phyloP scores from a whole-genome alignment of 2,329 filamentous ascomycete genomes.

The Tolypocladium capitatum region DNA sequence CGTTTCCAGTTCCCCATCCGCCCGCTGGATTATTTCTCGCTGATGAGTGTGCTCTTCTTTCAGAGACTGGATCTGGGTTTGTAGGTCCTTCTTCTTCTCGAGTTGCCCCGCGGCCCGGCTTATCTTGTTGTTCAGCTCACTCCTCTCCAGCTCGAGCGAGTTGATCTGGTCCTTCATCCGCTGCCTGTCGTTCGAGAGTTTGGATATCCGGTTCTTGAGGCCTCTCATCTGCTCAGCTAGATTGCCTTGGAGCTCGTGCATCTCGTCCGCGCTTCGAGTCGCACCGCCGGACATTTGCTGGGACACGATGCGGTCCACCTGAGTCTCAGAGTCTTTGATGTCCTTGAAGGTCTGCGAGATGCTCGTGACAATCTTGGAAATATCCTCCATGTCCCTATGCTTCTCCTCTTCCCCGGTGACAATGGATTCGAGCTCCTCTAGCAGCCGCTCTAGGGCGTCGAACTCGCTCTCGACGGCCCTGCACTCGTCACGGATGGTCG shows the following conservation, averaged over 20 bases:
- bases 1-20: constrained; percentile 60
- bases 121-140: constrained; percentile 62
- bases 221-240: constrained; percentile 54
- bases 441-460: constrained; percentile 41
- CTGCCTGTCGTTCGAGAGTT: constrained; percentile 58
- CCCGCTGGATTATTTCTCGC: constrained; percentile 52
- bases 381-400: constrained; percentile 59
- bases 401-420: constrained; percentile 52
- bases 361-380: constrained; percentile 61
- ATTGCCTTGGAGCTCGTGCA: constrained; percentile 60
- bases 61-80: constrained; percentile 58
- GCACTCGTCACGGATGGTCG: constrained; percentile 51
- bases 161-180: constrained; percentile 55
- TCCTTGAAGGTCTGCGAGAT: constrained; percentile 64
- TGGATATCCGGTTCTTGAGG: constrained; percentile 49
- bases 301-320: constrained; percentile 61
- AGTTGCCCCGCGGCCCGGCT: constrained; percentile 58
- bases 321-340: constrained; percentile 54
- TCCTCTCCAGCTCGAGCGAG: constrained; percentile 61
- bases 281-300: constrained; percentile 58
- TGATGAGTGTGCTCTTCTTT: constrained; percentile 56
- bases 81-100: constrained; percentile 64
- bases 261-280: constrained; percentile 65
- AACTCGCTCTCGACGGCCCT: constrained; percentile 48
- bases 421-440: constrained; percentile 54